phyloP scores from a whole-genome alignment of 257 asterid species.

The Thymus mandschuricus region DNA sequence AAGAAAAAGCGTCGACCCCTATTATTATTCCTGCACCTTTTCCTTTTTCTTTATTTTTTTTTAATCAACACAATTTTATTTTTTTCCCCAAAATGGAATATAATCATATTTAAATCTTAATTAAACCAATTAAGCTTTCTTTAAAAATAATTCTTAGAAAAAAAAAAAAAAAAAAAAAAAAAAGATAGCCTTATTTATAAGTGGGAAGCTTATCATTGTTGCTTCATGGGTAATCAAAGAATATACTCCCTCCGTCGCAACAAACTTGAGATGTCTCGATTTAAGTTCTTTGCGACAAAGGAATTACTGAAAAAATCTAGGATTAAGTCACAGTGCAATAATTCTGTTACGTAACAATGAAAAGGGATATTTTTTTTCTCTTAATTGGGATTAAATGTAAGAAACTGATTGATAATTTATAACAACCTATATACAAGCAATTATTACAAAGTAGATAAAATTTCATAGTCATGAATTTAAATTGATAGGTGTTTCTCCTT shows the following conservation, averaged over 20 bases:
- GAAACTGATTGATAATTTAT: neutral
- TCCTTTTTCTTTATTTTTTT: neutral
- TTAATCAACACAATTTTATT: neutral
- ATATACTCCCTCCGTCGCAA: no score
- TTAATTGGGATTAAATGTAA: neutral
- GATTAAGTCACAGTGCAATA: no score
- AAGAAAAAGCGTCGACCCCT: slow-evolving; percentile 8
- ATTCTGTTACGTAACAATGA: no score
- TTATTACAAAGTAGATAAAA: neutral
- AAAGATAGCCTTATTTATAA: no score
- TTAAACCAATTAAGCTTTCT: neutral
- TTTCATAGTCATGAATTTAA: neutral
- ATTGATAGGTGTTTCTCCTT: neutral
- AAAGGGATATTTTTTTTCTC: no score
- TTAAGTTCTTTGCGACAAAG: no score
- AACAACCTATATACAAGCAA: neutral
- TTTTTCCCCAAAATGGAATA: no score
- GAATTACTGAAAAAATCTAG: no score
- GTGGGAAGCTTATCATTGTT: neutral
- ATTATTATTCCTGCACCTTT: neutral
- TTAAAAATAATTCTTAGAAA: no score
- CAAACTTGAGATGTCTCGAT: no score
- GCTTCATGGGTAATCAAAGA: neutral
- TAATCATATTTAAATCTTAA: neutral
- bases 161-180: no score